Base-by-base conservation (phyloP, 345 rosid species). In the Pistacia atlantica region DNA sequence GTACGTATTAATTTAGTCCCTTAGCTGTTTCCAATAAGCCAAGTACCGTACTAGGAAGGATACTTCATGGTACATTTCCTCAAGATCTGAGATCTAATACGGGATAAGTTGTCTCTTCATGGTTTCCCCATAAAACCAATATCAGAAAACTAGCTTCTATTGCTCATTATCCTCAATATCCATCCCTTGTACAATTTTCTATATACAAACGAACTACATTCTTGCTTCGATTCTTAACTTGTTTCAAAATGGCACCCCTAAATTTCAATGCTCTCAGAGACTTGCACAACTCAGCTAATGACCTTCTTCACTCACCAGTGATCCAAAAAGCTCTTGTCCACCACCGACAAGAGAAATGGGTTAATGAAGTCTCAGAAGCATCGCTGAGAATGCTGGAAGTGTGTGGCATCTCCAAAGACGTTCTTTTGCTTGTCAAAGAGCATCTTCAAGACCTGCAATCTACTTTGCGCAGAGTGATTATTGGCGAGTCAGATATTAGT, bases 301-400 rank as follows among this genome's bases (percentile, higher is more conserved):
- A 85, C 72, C 93, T 90, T 72, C 98, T 92, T 65, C 90, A 82
- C 75, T 94, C 94, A 48, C 89, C 89, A 4, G 65, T 64, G 28
- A 80, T 87, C 72, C 84, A 86, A 78, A 83, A 82, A 65, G 84
- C 91, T 7, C 78, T 90, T 11, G 72, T 83, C 68, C 82, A 73
- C 73, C 85, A 77, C 0, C 77, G 85, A 49, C 88, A 85, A 60
- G 88, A 85, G 60, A 90, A 83, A 75, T 89, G 92, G 87, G 82
- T 87, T 9, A 78, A 87, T 37, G 82, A 87, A 69, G 89, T 87
- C 48, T 85, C 91, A 0, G 97, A 92, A 59, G 83, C 94, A 17
- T 92, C 96, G 4, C 78, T 92, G 7, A 86, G 76, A 72, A 92
- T 92, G 94, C 72, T 94, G 65, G 98, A 94, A 8, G 87, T 88